Base-by-base conservation (phyloP, 352 stramenopile species). In the Pythium periplocum region DNA sequence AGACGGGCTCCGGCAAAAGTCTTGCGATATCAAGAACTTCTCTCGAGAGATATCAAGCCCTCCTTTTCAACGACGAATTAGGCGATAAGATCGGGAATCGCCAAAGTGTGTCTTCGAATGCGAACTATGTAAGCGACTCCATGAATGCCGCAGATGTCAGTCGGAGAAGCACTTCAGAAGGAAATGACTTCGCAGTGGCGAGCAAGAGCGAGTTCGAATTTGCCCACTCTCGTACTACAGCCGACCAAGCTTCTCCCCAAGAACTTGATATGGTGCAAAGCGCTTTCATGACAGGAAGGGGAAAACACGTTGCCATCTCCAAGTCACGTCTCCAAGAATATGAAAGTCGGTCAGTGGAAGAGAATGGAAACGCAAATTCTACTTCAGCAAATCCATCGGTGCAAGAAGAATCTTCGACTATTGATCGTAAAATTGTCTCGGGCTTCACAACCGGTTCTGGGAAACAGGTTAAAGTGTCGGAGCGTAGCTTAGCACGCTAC, bases 361-460 rank as follows among this genome's bases (percentile, higher is more conserved):
- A 59, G 26, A 32, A 59, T 31, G 45, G 45, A 4, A 43, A 45
- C 11, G 1, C 26, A 47, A 45, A n/a, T 26, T 39, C 9, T 3
- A 36, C 6, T 32, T 37, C 6, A 39, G 11, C 8, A 35, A 8
- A 47, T n/a, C 38, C 11, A 43, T 5, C 31, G 26, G 1, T 10
- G 39, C 1, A 1, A 31, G 45, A 4, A 4, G 35, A 32, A 11
- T 26, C 31, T 11, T 38, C 45, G 36, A 45, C 0, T 26, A 26
- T 26, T 26, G 17, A 26, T 26, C 17, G 17, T 26, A 26, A 26
- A 26, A 26, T 26, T 26, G 17, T 42, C 7, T 42, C 7, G n/a
- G 38, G 49, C n/a, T 76, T 73, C 49, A 58, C 57, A 46, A 71
- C 69, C 8, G 64, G 59, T n/a, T 69, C 55, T 38, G 69, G 66